phyloP scores from a whole-genome alignment of 208 protist species.

The Vickermania spadyakhi region DNA sequence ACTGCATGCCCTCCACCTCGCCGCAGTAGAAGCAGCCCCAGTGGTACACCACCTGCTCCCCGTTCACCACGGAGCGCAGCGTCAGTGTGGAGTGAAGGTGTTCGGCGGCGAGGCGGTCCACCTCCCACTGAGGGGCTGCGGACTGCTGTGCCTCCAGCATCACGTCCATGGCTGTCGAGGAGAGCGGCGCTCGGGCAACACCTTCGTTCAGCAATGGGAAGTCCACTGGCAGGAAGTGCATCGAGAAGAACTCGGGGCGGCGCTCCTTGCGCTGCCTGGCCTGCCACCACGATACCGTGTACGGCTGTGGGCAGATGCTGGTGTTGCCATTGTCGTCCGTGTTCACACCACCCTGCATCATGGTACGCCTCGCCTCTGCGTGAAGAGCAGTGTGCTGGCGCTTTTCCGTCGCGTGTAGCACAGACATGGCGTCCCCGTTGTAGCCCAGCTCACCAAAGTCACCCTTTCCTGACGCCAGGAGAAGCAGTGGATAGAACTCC shows the following conservation, averaged over 20 bases:
- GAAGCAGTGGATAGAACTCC: conserved; percentile 27
- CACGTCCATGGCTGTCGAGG: background rate
- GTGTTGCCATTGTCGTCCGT: background rate
- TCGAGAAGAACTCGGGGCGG: conserved; percentile 10
- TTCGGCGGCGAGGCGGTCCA: conserved; percentile 47
- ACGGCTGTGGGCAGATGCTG: background rate
- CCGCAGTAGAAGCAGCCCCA: conserved; percentile 84
- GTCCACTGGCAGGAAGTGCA: background rate
- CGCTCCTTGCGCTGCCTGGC: conserved; percentile 10
- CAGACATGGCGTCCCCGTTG: conserved; percentile 38
- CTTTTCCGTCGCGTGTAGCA: conserved; percentile 11
- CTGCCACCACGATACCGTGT: conserved; percentile 19
- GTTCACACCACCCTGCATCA: background rate
- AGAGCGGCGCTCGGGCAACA: background rate
- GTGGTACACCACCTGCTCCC: conserved; percentile 21
- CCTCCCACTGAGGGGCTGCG: conserved; percentile 6
- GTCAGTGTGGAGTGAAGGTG: conserved; percentile 67
- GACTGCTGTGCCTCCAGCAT: background rate
- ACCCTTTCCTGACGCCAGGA: conserved; percentile 62
- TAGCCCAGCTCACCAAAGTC: conserved; percentile 86
- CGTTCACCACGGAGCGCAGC: conserved; percentile 8
- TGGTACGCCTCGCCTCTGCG: background rate
- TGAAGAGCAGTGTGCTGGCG: background rate
- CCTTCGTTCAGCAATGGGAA: conserved; percentile 6
- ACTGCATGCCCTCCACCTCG: conserved; percentile 44